Conservation (phyloP, 192 early-diverging fungal species). For the Coemansia sp. region DNA sequence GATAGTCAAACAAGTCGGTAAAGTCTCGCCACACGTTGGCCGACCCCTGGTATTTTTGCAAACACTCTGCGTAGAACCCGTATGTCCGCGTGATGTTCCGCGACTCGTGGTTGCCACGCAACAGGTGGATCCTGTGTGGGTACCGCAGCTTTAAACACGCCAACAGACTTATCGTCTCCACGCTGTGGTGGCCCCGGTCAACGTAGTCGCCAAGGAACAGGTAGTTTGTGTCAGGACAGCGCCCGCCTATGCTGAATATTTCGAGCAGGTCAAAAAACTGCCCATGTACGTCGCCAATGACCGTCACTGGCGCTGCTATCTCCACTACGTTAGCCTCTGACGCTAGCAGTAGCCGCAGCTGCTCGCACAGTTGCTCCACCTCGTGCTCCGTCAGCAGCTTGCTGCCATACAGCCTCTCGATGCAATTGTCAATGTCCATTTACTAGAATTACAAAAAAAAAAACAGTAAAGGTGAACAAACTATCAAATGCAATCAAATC, state of each 20-base stretch:
- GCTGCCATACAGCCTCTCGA: slow-evolving; percentile 68
- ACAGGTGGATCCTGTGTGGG: slow-evolving; percentile 81
- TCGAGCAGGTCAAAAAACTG: slow-evolving; percentile 95
- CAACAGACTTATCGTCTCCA: slow-evolving; percentile 90
- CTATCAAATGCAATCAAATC: too few relatives aligned
- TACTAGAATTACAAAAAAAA: not conserved
- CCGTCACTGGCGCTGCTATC: slow-evolving; percentile 82
- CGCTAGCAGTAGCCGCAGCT: slow-evolving; percentile 73
- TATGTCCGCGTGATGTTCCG: slow-evolving; percentile 91
- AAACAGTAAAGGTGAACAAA: not conserved
- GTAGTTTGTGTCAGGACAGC: slow-evolving; percentile 88
- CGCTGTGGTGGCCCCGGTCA: slow-evolving; percentile 97
- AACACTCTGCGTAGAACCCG: slow-evolving; percentile 91
- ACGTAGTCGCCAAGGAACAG: slow-evolving; percentile 99
- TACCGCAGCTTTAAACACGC: slow-evolving; percentile 85
- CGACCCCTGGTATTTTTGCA: slow-evolving; percentile 77
- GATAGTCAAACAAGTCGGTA: slow-evolving; percentile 91
- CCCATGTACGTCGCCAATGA: slow-evolving; percentile 92
- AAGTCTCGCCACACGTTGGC: slow-evolving; percentile 87
- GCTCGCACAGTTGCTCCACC: slow-evolving; percentile 77
- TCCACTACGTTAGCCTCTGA: slow-evolving; percentile 82
- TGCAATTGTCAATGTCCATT: slow-evolving; percentile 79
- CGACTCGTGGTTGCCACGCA: slow-evolving; percentile 94
- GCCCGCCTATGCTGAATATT: slow-evolving; percentile 92
- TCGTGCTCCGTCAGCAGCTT: slow-evolving; percentile 72